Conservation (phyloP, 2,329 filamentous ascomycete genomes). For the Pseudogymnoascus sp. region DNA sequence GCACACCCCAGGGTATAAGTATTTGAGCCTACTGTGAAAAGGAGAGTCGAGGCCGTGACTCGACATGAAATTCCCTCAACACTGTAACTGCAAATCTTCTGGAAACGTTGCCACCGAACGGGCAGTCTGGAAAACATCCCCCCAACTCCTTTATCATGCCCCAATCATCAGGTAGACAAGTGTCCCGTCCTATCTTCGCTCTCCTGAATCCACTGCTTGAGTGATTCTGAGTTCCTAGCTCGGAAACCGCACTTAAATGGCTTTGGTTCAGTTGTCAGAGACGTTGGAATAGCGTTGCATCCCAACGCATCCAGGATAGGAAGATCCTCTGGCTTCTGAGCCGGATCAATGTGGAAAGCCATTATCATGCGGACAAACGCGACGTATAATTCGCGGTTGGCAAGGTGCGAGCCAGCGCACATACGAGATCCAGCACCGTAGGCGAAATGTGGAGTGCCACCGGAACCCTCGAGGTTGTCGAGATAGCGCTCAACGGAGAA, state of each 20-base stretch:
- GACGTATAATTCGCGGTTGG: conserved; percentile 56
- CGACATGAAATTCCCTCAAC: neutral
- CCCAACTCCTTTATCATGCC: neutral
- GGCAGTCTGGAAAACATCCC: neutral
- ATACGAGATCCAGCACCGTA: conserved; percentile 58
- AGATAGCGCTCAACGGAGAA: conserved; percentile 70
- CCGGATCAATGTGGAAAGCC: conserved; percentile 48
- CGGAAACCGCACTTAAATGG: conserved; percentile 53
- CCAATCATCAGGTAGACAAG: conserved; percentile 4
- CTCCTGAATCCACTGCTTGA: conserved; percentile 48
- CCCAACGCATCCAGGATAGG: conserved; percentile 51
- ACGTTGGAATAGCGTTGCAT: conserved; percentile 49
- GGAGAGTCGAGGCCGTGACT: neutral
- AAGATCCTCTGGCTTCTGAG: conserved; percentile 38
- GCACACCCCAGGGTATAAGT: conserved; percentile 1
- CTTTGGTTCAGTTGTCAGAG: conserved; percentile 54
- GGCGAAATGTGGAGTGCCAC: conserved; percentile 53
- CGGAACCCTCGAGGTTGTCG: conserved; percentile 37
- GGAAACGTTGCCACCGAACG: neutral
- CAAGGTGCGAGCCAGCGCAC: conserved; percentile 57
- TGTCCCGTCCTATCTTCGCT: conserved; percentile 21
- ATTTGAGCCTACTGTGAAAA: neutral
- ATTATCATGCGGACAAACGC: conserved; percentile 52
- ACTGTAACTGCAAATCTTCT: neutral
- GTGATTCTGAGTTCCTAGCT: conserved; percentile 37